Conservation (phyloP, 2,329 filamentous ascomycete genomes). For the Purpureocillium takamizusanense region DNA sequence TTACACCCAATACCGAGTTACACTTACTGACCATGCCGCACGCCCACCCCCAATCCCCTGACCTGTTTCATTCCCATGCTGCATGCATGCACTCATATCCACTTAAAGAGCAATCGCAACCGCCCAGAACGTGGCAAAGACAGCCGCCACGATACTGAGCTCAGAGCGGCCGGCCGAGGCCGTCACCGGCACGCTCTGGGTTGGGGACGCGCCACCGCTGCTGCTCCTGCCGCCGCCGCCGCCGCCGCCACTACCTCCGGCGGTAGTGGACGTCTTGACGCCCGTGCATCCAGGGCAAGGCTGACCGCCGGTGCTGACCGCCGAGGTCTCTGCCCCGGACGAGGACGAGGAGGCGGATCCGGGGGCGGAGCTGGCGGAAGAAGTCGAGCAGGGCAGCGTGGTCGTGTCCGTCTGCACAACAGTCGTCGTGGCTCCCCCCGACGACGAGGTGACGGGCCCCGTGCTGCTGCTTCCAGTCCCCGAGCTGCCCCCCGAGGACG, state of each 20-base stretch:
- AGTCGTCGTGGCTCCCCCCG: constrained; percentile 3
- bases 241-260: background rate
- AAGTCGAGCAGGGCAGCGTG: background rate
- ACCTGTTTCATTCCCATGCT: too few relatives aligned
- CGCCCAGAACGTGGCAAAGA: constrained; percentile 14
- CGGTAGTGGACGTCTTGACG: background rate
- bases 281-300: background rate
- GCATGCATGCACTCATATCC: too few relatives aligned
- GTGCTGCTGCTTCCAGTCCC: too few relatives aligned
- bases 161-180: constrained; percentile 10
- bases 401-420: background rate
- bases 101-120: constrained; percentile 12
- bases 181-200: background rate
- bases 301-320: too few relatives aligned
- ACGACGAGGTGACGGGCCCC: background rate
- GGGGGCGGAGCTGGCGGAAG: background rate
- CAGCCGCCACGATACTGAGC: constrained; percentile 13
- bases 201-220: background rate
- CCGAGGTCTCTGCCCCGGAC: background rate
- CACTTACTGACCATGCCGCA: too few relatives aligned
- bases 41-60: too few relatives aligned
- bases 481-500: too few relatives aligned
- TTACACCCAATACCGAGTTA: too few relatives aligned
- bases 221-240: too few relatives aligned
- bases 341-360: too few relatives aligned